Conservation (phyloP, 306 rosid species). For the Gillenia trifoliata region DNA sequence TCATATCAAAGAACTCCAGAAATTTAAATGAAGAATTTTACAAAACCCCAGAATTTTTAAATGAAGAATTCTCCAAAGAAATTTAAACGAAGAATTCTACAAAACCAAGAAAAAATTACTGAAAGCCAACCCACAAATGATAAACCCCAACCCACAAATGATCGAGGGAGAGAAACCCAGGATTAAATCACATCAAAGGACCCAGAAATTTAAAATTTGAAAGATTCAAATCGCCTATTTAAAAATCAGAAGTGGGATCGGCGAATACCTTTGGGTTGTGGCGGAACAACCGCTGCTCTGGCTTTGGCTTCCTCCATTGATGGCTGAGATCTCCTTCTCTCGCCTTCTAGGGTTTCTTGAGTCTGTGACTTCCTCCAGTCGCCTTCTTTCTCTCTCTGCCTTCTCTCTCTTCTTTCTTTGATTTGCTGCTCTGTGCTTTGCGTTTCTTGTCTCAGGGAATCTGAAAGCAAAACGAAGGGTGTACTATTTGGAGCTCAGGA, state of each 20-base stretch:
- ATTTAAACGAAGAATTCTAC: no score
- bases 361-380: neutral
- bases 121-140: neutral
- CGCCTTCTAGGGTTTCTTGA: neutral
- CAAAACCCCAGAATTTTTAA: neutral
- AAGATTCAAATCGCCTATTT: neutral
- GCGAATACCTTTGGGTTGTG: conserved; percentile 12
- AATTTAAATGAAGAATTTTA: no score
- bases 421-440: neutral
- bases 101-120: neutral
- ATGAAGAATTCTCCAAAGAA: neutral
- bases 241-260: neutral
- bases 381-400: neutral
- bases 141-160: no score
- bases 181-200: neutral
- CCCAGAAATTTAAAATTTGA: no score
- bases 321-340: neutral
- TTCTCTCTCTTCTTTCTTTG: neutral
- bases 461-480: neutral
- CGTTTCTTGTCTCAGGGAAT: neutral
- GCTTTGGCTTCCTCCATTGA: neutral
- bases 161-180: neutral
- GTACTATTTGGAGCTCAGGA: neutral
- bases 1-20: no score
- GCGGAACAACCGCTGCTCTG: neutral